Evolutionary conservation across 768 basidiomycete genomes (phyloP), one percentile per base, ranked within the genome.

Genomic region (Leucogyrophana mollusca): DNA sequence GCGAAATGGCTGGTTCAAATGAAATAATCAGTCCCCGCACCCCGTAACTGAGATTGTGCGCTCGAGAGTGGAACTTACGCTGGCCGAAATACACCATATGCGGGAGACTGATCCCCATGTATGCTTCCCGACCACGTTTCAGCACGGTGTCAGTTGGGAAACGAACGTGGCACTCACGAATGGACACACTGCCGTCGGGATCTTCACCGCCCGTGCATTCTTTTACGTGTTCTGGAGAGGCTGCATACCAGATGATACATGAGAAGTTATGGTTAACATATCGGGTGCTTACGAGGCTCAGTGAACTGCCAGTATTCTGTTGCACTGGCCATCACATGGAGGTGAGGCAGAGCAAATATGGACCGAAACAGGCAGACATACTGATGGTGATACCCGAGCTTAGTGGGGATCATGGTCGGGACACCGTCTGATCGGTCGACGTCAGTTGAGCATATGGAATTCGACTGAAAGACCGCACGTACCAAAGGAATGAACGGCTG

Each of bases 261-360:
- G 24, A 22, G 27, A 11, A 13, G 6, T 25, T 4, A 38, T 32
- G 9, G 43, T 24, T 24, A 34, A 14, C 14, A 39, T 45, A 18
- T 36, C 6, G n/a, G 6, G 34, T 22, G 17, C 60, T 11, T 49
- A 60, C 75, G 58, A 17, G 67, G 68, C 40, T 80, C 78, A 18
- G 54, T 34, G 52, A 70, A 73, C 38, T 79, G 68, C 79, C 78
- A 80, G 52, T 73, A 80, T 46, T 72, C 71, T 8, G 56, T 55
- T 17, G 56, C 67, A 21, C 71, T 71, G 30, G 14, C n/a, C 9
- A 27, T 10, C 34, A 33, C 35, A 17, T 25, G 38, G 34, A 39
- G 45, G 59, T 55, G 54, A 58, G 16, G 36, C 59, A 20, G 14
- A 22, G 33, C 39, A 47, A 37, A 40, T 40, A 22, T n/a, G 36